Evolutionary conservation across 2,329 filamentous ascomycete species (phyloP), one percentile per base, ranked within the genome.

Genomic region (Pseudogymnoascus sp.): DNA sequence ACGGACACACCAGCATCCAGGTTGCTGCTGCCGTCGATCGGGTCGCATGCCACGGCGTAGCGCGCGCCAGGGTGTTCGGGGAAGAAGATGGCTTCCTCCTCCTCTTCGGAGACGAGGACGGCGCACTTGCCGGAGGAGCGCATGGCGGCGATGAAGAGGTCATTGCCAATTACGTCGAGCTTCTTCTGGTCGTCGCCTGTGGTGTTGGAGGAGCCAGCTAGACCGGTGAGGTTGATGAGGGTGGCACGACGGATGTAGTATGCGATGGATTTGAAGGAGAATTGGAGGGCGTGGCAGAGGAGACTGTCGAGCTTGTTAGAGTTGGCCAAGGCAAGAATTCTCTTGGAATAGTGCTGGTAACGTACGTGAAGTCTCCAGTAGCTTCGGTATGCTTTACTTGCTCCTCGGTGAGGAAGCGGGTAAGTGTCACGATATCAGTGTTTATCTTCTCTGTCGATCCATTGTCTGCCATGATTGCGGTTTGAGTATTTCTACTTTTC

Each of bases 211-310:
- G 93, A 95, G 65, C 95, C 95, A 67, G 95, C 95, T 60, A 99
- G 87, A 67, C 95, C 95, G 62, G 92, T 96, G 67, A 99, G 86
- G 82, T 96, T 96, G 80, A 98, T 93, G 69, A 99, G 82, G 23
- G 92, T 93, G 37, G 93, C 92, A 77, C 95, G 89, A 73, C 93
- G 93, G 78, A 99, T 99, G 83, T 97, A 99, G 84, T 98, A 96
- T 72, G 95, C 92, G 77, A 99, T 99, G 70, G 92, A 96, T 83
- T 99, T 99, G 89, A 99, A 99, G 69, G 95, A 93, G 83, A 98
- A 99, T 79, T 98, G 95, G 65, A 99, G 90, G 66, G 95, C 93
- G 77, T 99, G 95, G 83, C 92, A 97, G 66, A 99, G 86, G 62
- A 99, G 85, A 73, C 93, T 97, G 73, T 62, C 37, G 6, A 34